These are phyloP conservation scores for Phytophthora gonapodyides DNA, from an alignment of 352 stramenopile species.

Conservation along the genomic window DNA sequence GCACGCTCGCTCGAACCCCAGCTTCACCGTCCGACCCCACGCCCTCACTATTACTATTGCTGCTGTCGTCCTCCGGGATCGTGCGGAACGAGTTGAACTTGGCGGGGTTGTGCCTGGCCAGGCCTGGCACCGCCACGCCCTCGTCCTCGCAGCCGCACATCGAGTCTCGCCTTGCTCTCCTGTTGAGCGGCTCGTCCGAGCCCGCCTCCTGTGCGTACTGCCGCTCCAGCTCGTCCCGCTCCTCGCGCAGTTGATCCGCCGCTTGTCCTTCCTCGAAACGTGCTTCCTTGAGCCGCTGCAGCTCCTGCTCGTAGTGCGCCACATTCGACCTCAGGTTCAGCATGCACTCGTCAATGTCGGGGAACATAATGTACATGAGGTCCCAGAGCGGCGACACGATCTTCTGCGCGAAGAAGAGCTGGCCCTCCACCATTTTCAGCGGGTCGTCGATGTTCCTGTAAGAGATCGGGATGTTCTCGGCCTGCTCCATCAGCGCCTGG, in stretches of 20 bases:
- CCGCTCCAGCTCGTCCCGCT: conserved; percentile 31
- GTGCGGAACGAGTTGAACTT: conserved; percentile 87
- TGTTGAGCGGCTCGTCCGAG: conserved; percentile 7
- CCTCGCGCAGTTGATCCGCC: conserved; percentile 21
- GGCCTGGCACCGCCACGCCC: conserved; percentile 73
- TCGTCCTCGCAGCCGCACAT: conserved; percentile 57
- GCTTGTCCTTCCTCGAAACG: conserved; percentile 23
- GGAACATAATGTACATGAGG: conserved; percentile 79
- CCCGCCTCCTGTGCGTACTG: conserved; percentile 30
- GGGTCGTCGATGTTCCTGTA: conserved; percentile 84
- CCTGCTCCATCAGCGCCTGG: conserved; percentile 83
- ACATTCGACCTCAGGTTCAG: conserved; percentile 76
- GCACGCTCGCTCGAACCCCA: conserved; percentile 24
- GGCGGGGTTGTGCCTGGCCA: conserved; percentile 72
- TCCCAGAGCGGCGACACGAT: conserved; percentile 82
- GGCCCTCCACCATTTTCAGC: conserved; percentile 84
- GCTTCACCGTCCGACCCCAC: conserved; percentile 26
- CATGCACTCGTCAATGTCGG: conserved; percentile 66
- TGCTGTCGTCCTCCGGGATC: conserved; percentile 50
- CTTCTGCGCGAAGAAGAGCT: conserved; percentile 88
- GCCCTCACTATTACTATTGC: conserved; percentile 40
- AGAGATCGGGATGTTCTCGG: conserved; percentile 78
- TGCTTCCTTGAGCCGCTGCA: conserved; percentile 63
- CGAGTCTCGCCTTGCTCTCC: conserved; percentile 37
- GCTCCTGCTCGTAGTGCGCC: conserved; percentile 80